Percentiles rank a stretch among this genome's conserved stretches.
These are phyloP conservation scores for Huiozyma sinensis DNA, from an alignment of 805 yeast genomes.

Conservation along the genomic window DNA sequence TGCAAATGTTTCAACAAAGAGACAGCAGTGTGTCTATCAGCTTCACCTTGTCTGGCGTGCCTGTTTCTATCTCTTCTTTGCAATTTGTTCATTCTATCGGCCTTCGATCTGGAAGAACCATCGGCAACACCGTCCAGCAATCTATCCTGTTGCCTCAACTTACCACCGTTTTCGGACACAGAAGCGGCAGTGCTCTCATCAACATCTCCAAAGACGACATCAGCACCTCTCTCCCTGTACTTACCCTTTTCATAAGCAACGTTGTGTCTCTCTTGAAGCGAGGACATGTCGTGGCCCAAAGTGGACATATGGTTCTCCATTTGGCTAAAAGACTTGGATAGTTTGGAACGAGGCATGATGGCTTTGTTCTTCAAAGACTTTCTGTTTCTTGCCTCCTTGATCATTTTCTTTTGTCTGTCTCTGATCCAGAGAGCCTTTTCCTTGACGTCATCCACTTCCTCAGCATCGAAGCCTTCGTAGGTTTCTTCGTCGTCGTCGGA, in stretches of 20 bases:
- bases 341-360: conserved; percentile 81
- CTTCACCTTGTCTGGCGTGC: conserved; percentile 88
- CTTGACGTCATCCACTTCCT: conserved; percentile 55
- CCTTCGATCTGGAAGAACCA: conserved; percentile 69
- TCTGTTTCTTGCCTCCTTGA: conserved; percentile 75
- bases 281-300: conserved; percentile 77
- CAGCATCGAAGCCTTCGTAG: conserved; percentile 59
- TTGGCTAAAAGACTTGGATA: conserved; percentile 59
- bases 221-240: conserved; percentile 57
- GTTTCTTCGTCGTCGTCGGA: conserved; percentile 65
- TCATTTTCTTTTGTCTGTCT: conserved; percentile 89
- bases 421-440: conserved; percentile 94
- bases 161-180: conserved; percentile 30
- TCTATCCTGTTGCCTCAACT: conserved; percentile 59
- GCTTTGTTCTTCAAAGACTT: conserved; percentile 81
- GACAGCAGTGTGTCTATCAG: conserved; percentile 82
- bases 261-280: conserved; percentile 45
- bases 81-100: conserved; percentile 76
- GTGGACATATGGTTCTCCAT: conserved; percentile 85
- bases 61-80: conserved; percentile 92
- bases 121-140: conserved; percentile 79
- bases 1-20: conserved; percentile 88
- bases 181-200: conserved; percentile 26
- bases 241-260: conserved; percentile 30
- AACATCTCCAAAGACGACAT: conserved; percentile 53